A percentile compares a stretch with the other conserved stretches of the same genome.
Conservation (phyloP, 1,284 basidiomycete genomes). For the Ceratobasidium sp. region DNA sequence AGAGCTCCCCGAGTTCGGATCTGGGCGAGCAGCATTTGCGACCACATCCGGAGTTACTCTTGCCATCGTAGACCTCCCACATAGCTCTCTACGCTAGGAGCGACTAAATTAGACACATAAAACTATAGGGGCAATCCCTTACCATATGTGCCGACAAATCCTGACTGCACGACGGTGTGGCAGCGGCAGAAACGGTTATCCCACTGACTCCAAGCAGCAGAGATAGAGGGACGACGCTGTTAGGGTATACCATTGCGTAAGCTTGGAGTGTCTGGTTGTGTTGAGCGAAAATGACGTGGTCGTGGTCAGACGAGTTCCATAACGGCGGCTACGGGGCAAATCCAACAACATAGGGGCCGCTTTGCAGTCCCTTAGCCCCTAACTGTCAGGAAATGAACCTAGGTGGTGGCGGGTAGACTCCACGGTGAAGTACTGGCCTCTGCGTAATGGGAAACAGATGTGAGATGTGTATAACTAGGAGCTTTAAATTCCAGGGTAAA, state of each 20-base stretch:
- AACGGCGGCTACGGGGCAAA: no score
- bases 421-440: no score
- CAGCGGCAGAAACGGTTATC: slow-evolving; percentile 5
- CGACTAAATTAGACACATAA: not conserved
- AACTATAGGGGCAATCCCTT: no score
- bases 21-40: not conserved
- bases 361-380: not conserved
- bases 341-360: no score
- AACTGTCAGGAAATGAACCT: not conserved
- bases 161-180: not conserved
- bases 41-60: not conserved
- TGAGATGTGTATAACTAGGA: no score
- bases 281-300: slow-evolving; percentile 12
- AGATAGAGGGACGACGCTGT: slow-evolving; percentile 7
- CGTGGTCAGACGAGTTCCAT: not conserved
- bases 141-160: not conserved
- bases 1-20: not conserved
- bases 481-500: no score
- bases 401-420: no score
- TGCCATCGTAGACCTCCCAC: not conserved
- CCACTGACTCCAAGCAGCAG: slow-evolving; percentile 15
- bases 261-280: not conserved
- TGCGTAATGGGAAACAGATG: no score
- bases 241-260: slow-evolving; percentile 15
- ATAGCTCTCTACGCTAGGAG: not conserved